Evolutionary conservation across 176 grass and related monocot species (phyloP).

Genomic region (maize (Zea mays)): DNA sequence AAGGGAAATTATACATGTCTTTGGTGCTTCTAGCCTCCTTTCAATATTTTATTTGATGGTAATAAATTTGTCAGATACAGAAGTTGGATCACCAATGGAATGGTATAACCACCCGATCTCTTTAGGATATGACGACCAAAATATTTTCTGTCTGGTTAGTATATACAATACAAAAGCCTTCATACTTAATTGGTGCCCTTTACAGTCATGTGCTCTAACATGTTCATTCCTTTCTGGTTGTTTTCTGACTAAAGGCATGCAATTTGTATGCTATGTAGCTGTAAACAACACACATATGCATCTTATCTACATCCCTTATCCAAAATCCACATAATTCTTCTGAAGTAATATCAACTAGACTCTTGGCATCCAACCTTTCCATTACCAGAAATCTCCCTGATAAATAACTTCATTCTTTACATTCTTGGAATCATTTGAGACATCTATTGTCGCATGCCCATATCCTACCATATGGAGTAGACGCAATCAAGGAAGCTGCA

Average conservation of each 20-base stretch:
- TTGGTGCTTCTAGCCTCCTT: not conserved
- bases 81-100: slow-evolving; percentile 58
- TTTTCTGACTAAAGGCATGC: slow-evolving; percentile 58
- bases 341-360: too few species aligned
- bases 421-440: too few species aligned
- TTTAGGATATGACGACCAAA: slow-evolving; percentile 66
- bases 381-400: too few species aligned
- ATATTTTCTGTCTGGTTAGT: slow-evolving; percentile 67
- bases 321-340: not conserved
- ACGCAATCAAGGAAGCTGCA: too few species aligned
- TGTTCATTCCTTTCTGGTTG: slow-evolving; percentile 15
- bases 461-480: too few species aligned
- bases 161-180: not conserved
- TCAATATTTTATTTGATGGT: not conserved
- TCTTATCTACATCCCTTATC: slow-evolving; percentile 55
- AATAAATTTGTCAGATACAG: slow-evolving; percentile 42
- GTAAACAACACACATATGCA: slow-evolving; percentile 61
- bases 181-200: not conserved
- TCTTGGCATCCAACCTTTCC: too few species aligned
- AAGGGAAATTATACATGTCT: not conserved
- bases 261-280: slow-evolving; percentile 55
- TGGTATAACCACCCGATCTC: slow-evolving; percentile 67
- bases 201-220: slow-evolving; percentile 8
- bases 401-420: too few species aligned
- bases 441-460: too few species aligned